Evolutionary conservation across 2,329 filamentous ascomycete species (phyloP).

Genomic region (Aspergillus hiratsukae): DNA sequence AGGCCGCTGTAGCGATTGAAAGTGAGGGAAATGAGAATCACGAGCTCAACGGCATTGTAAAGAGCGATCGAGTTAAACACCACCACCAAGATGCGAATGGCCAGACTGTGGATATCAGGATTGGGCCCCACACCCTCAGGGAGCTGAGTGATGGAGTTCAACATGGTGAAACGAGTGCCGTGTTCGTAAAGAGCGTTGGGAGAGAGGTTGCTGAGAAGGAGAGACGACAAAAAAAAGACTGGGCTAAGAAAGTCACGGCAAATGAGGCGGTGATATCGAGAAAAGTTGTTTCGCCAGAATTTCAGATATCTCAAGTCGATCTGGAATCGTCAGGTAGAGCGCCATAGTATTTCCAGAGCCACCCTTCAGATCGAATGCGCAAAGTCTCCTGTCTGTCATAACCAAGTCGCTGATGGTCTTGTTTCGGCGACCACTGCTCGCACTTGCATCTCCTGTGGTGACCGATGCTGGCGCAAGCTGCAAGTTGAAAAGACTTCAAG

Average conservation of each 20-base stretch:
- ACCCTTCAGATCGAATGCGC: not conserved
- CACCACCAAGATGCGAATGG: constrained; percentile 26
- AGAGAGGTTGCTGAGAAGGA: not conserved
- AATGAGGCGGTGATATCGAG: not conserved
- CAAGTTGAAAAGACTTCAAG: not conserved
- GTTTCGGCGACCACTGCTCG: not conserved
- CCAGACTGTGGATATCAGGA: constrained; percentile 18
- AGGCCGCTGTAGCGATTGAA: constrained; percentile 35
- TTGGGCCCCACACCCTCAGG: constrained; percentile 28
- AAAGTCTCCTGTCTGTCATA: not conserved
- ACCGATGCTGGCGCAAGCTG: not conserved
- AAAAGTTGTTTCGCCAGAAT: not conserved
- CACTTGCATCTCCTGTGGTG: not conserved
- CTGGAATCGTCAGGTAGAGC: not conserved
- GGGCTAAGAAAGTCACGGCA: not conserved
- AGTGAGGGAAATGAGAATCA: constrained; percentile 34
- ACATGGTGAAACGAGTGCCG: constrained; percentile 2
- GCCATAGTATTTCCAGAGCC: not conserved
- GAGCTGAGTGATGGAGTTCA: constrained; percentile 13
- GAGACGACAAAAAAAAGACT: not conserved
- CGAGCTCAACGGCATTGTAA: constrained; percentile 46
- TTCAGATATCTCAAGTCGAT: not conserved
- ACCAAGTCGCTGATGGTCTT: not conserved
- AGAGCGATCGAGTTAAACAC: constrained; percentile 37
- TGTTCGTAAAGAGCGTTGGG: not conserved